Base-by-base conservation (phyloP, 2,329 filamentous ascomycete species). In the Esteya vermicola region DNA sequence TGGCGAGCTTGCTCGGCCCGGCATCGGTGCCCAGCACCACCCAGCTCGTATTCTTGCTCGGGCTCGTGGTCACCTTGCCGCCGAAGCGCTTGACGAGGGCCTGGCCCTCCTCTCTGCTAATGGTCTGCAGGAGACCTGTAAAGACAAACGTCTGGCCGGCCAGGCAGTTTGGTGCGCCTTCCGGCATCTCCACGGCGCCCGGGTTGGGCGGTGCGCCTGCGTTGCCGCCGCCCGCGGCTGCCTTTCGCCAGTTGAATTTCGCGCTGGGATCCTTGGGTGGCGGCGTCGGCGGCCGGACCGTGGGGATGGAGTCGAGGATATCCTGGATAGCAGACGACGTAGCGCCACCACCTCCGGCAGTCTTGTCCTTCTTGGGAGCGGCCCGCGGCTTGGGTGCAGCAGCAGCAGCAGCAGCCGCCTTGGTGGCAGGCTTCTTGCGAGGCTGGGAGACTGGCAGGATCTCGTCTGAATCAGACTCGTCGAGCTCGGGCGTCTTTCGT, bases 131-230 rank as follows among this genome's bases (percentile, higher is more conserved):
- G 20, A 95, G 70, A 20, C 91, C 91, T 1, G 93, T 98, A 52
- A 98, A 98, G 22, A 98, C 91, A 54, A 98, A 98, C 0, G 77
- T 82, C 41, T 96, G 67, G 0, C 93, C 91, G 40, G 79, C 78
- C 41, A 98, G 71, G 54, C 91, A 98, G 50, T 95, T 93, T 10
- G 91, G 84, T 39, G 78, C 78, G 8, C 91, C 91, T 18, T 75
- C 71, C 0, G 91, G 91, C 37, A 95, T 63, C 14, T 93, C 85
- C 23, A 67, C 75, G 9, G 69, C 63, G 10, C 75, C 77, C 19
- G 72, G 66, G 36, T 72, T 70, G 8, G 75, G 72, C 16, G 84
- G 74, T 18, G 76, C 73, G 3, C 75, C 72, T 14, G 75, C 63
- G 55, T 73, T 79, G 43, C 67, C 75, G 14, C 71, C 74, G 41